phyloP scores from a whole-genome alignment of 2,329 filamentous ascomycete genomes.

The Xylariales sp. region DNA sequence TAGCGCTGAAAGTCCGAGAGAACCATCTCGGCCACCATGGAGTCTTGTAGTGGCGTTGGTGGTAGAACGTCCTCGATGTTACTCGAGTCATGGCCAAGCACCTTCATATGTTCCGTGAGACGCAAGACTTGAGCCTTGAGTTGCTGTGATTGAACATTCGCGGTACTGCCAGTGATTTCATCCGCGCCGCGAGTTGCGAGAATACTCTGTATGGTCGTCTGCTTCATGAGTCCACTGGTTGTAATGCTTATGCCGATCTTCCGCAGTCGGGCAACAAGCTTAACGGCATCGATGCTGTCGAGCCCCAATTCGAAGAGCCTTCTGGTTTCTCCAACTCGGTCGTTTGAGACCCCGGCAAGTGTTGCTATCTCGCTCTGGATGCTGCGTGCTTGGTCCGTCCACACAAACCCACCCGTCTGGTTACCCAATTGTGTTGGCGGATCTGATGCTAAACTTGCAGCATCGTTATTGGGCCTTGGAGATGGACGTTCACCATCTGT shows the following conservation, averaged over 20 bases:
- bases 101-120: constrained; percentile 34
- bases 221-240: constrained; percentile 73
- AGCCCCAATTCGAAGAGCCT: constrained; percentile 79
- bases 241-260: constrained; percentile 54
- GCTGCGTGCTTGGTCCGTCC: constrained; percentile 47
- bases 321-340: constrained; percentile 50
- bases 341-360: constrained; percentile 50
- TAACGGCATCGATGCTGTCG: constrained; percentile 90
- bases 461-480: background rate
- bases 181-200: constrained; percentile 17
- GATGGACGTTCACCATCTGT: background rate
- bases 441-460: too few species aligned
- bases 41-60: constrained; percentile 79
- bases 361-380: constrained; percentile 60
- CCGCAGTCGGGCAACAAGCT: constrained; percentile 68
- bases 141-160: constrained; percentile 2
- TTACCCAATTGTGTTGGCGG: background rate
- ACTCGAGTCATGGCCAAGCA: constrained; percentile 28
- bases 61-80: constrained; percentile 61
- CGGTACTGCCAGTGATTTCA: background rate
- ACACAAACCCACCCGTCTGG: constrained; percentile 41
- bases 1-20: constrained; percentile 70
- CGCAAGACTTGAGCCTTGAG: constrained; percentile 23
- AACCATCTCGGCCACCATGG: constrained; percentile 79
- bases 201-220: constrained; percentile 63